Conservation (phyloP, 1,284 basidiomycete species). For the Cutaneotrichosporon cavernicola region DNA sequence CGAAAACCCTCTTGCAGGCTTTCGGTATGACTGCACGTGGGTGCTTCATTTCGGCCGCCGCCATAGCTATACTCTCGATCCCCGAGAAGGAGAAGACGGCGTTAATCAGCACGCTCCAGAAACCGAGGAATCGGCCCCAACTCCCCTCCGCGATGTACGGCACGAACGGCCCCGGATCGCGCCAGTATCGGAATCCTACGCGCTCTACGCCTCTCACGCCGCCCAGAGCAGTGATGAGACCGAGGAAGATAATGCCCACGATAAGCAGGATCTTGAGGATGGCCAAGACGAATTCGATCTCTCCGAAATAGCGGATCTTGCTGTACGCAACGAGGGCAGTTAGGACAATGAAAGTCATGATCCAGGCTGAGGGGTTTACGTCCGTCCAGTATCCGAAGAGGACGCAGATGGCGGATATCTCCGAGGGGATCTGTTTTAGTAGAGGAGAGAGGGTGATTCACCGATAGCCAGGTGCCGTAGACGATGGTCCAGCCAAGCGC, state of each 20-base stretch:
- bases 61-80: slow-evolving; percentile 33
- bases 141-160: slow-evolving; percentile 22
- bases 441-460: slow-evolving; percentile 4
- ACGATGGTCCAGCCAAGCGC: slow-evolving; percentile 39
- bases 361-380: slow-evolving; percentile 24
- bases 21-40: slow-evolving; percentile 35
- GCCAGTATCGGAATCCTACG: slow-evolving; percentile 63
- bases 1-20: slow-evolving; percentile 27
- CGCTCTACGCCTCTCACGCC: slow-evolving; percentile 51
- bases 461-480: slow-evolving; percentile 32
- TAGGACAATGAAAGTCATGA: slow-evolving; percentile 28
- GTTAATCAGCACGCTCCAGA: slow-evolving; percentile 30
- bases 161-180: slow-evolving; percentile 61
- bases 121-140: slow-evolving; percentile 32
- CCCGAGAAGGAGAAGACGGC: slow-evolving; percentile 37
- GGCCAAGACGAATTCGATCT: slow-evolving; percentile 64
- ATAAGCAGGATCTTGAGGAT: slow-evolving; percentile 74
- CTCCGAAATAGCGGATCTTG: slow-evolving; percentile 29
- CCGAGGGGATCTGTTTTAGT: slow-evolving; percentile 24
- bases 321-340: slow-evolving; percentile 23
- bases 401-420: slow-evolving; percentile 32
- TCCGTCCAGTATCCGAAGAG: slow-evolving; percentile 32
- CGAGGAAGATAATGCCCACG: slow-evolving; percentile 58
- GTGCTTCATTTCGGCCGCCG: slow-evolving; percentile 42
- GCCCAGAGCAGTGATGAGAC: slow-evolving; percentile 61